A percentile compares a stretch with the other conserved stretches of the same genome.
Evolutionary conservation across 257 asterid genomes (phyloP).

Genomic region (Mentha longifolia): DNA sequence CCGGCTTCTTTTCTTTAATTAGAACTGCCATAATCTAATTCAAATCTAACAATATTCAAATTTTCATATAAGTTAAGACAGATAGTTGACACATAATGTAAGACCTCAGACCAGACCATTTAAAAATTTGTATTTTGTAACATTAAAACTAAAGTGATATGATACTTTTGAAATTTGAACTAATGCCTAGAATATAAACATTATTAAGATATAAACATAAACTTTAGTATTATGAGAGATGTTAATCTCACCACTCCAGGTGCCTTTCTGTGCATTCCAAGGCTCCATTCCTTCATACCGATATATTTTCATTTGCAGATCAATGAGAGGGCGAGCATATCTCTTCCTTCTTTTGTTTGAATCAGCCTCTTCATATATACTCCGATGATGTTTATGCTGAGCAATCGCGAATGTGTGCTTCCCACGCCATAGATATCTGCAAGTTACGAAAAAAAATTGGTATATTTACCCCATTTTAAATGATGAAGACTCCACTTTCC

Average conservation of each 20-base stretch:
- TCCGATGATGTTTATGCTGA: slow-evolving; percentile 85
- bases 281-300: slow-evolving; percentile 86
- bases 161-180: no score
- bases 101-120: no score
- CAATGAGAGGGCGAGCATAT: slow-evolving; percentile 95
- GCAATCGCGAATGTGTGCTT: slow-evolving; percentile 95
- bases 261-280: slow-evolving; percentile 68
- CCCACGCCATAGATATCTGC: slow-evolving; percentile 92
- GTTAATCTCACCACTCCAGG: slow-evolving; percentile 64
- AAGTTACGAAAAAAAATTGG: background rate
- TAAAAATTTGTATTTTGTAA: no score
- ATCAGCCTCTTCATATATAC: slow-evolving; percentile 89
- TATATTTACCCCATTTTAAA: background rate
- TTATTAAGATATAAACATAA: no score
- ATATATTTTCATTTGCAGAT: slow-evolving; percentile 88
- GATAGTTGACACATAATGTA: no score
- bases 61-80: no score
- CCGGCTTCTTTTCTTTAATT: no score
- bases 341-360: slow-evolving; percentile 92
- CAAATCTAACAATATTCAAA: no score
- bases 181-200: background rate
- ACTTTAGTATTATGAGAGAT: background rate
- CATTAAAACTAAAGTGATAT: no score
- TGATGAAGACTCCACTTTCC: no score
- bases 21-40: no score